phyloP scores from a whole-genome alignment of 768 basidiomycete genomes.

The Macrolepiota albuminosa region DNA sequence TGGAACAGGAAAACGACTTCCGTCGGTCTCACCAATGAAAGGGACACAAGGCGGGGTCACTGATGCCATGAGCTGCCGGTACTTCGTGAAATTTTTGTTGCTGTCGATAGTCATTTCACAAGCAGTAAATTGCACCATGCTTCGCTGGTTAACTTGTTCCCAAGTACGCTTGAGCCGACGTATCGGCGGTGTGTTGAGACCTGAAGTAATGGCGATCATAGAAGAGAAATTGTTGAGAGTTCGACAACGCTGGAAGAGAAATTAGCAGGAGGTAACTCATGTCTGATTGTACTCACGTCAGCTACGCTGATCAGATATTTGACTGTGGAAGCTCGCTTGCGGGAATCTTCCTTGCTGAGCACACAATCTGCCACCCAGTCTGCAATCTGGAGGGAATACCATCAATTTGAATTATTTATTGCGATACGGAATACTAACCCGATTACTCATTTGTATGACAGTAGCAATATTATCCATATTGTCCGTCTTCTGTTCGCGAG shows the following conservation, averaged over 20 bases:
- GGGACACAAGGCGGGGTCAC: slow-evolving; percentile 94
- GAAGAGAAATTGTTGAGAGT: slow-evolving; percentile 89
- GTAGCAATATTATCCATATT: slow-evolving; percentile 79
- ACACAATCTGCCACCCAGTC: slow-evolving; percentile 89
- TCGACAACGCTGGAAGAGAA: slow-evolving; percentile 68
- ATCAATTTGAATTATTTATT: background rate
- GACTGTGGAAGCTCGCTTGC: slow-evolving; percentile 73
- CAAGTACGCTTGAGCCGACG: slow-evolving; percentile 90
- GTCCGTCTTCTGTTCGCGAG: slow-evolving; percentile 70
- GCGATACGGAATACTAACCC: slow-evolving; percentile 38
- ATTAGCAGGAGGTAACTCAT: background rate
- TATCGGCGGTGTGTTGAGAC: slow-evolving; percentile 90
- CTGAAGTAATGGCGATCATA: slow-evolving; percentile 96
- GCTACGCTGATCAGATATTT: slow-evolving; percentile 92
- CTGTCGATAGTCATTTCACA: slow-evolving; percentile 91
- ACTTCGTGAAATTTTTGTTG: slow-evolving; percentile 92
- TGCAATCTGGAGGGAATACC: slow-evolving; percentile 57
- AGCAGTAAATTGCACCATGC: slow-evolving; percentile 65
- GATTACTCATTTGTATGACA: slow-evolving; percentile 85
- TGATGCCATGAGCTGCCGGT: slow-evolving; percentile 75
- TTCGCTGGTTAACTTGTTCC: slow-evolving; percentile 79
- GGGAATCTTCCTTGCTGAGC: slow-evolving; percentile 76
- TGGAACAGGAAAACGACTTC: background rate
- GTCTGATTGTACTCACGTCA: slow-evolving; percentile 54
- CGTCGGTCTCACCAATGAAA: slow-evolving; percentile 70